phyloP scores from a whole-genome alignment of 306 rosid genomes.

The Astragalus membranaceus region DNA sequence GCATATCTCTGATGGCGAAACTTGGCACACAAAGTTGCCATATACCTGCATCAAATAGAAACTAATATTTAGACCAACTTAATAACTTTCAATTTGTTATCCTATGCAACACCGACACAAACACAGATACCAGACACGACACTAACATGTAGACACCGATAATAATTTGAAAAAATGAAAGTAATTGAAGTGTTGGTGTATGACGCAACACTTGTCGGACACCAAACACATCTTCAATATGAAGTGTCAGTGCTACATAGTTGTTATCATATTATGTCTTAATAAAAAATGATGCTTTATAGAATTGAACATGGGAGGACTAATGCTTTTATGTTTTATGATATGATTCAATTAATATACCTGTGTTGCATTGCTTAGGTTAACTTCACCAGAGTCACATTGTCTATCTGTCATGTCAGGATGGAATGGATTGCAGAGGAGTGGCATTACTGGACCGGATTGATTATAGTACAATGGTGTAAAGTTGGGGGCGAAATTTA shows the following conservation, averaged over 20 bases:
- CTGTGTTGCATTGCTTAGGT: constrained; percentile 45
- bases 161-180: too few species aligned
- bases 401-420: constrained; percentile 41
- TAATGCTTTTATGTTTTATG: background rate
- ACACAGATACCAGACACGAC: too few species aligned
- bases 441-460: constrained; percentile 67
- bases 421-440: constrained; percentile 67
- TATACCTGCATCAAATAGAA: constrained; percentile 54
- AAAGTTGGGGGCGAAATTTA: constrained; percentile 37
- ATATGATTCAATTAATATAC: constrained; percentile 23
- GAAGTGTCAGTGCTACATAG: too few species aligned
- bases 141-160: too few species aligned
- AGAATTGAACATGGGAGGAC: background rate
- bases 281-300: background rate
- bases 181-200: too few species aligned
- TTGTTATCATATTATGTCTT: background rate
- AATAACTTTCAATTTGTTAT: too few species aligned
- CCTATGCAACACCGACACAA: too few species aligned
- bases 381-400: constrained; percentile 51
- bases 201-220: too few species aligned
- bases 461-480: constrained; percentile 62
- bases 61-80: background rate
- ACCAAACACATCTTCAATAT: too few species aligned
- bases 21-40: constrained; percentile 48
- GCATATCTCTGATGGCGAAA: constrained; percentile 46